phyloP scores from a whole-genome alignment of 306 rosid species.

The Bauhinia variegata region DNA sequence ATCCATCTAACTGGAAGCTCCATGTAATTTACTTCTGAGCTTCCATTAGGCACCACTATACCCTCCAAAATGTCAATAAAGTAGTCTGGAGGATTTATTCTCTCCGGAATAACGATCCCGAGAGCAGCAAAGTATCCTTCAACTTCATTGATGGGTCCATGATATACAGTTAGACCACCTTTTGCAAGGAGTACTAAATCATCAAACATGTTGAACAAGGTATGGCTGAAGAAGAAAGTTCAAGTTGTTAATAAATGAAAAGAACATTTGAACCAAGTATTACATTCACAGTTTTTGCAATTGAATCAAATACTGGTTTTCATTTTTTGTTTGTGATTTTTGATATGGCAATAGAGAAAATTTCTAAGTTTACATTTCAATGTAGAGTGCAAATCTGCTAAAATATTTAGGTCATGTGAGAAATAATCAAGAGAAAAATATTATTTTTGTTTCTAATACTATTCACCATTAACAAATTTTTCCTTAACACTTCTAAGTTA shows the following conservation, averaged over 20 bases:
- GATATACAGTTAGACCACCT: slow-evolving; percentile 84
- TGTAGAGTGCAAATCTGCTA: no score
- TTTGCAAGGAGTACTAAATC: slow-evolving; percentile 81
- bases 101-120: slow-evolving; percentile 70
- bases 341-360: no score
- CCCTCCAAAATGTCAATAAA: slow-evolving; percentile 88
- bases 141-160: slow-evolving; percentile 68
- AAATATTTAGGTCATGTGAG: no score
- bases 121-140: slow-evolving; percentile 73
- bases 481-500: no score
- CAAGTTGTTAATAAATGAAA: slow-evolving; percentile 7
- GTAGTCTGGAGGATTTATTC: slow-evolving; percentile 79
- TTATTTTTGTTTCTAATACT: no score
- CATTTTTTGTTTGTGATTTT: no score
- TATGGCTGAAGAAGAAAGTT: slow-evolving; percentile 57
- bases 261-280: no score
- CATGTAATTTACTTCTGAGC: slow-evolving; percentile 46
- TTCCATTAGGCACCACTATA: slow-evolving; percentile 52
- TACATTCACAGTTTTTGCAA: no score
- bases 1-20: slow-evolving; percentile 84
- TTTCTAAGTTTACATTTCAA: no score
- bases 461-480: no score
- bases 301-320: no score
- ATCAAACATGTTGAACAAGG: slow-evolving; percentile 80
- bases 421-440: no score